Conservation (phyloP, 73 alveolate species). For the Blepharisma stoltei region DNA sequence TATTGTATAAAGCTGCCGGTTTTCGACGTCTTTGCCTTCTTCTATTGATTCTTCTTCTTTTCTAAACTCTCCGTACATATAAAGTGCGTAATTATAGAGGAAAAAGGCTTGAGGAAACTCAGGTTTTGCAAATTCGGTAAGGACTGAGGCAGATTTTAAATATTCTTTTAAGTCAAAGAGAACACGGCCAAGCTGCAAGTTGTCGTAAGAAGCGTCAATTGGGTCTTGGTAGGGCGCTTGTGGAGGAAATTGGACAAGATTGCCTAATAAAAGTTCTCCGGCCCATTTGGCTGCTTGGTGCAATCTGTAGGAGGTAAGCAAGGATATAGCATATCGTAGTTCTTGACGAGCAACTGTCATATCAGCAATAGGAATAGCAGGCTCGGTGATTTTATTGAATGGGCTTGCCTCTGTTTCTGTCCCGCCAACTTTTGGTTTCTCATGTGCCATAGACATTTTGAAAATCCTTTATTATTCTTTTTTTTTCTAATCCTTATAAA, state of each 20-base stretch:
- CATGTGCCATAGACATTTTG: too few relatives aligned
- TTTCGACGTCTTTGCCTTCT: slow-evolving; percentile 58
- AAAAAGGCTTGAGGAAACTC: slow-evolving; percentile 83
- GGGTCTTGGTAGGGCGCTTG: slow-evolving; percentile 56
- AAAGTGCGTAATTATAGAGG: slow-evolving; percentile 79
- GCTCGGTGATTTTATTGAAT: slow-evolving; percentile 15
- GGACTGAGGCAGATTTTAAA: slow-evolving; percentile 75
- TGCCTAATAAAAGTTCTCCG: slow-evolving; percentile 52
- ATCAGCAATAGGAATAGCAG: slow-evolving; percentile 34
- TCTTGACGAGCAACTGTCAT: slow-evolving; percentile 53
- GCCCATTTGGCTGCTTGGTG: slow-evolving; percentile 79
- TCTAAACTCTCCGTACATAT: slow-evolving; percentile 73
- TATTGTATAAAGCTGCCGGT: slow-evolving; percentile 48
- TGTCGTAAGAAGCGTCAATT: slow-evolving; percentile 65
- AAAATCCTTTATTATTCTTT: too few relatives aligned
- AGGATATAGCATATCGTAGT: slow-evolving; percentile 67
- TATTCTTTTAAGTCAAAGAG: slow-evolving; percentile 91
- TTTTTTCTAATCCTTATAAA: too few relatives aligned
- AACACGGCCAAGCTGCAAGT: slow-evolving; percentile 75
- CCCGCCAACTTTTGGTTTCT: too few relatives aligned
- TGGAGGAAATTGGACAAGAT: slow-evolving; percentile 44
- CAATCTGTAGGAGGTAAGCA: slow-evolving; percentile 64
- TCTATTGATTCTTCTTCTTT: slow-evolving; percentile 80
- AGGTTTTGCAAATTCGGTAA: slow-evolving; percentile 67
- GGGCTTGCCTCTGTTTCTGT: slow-evolving; percentile 25